Conservation (phyloP, 163 green algal species). For the Smithsoniella earleae region DNA sequence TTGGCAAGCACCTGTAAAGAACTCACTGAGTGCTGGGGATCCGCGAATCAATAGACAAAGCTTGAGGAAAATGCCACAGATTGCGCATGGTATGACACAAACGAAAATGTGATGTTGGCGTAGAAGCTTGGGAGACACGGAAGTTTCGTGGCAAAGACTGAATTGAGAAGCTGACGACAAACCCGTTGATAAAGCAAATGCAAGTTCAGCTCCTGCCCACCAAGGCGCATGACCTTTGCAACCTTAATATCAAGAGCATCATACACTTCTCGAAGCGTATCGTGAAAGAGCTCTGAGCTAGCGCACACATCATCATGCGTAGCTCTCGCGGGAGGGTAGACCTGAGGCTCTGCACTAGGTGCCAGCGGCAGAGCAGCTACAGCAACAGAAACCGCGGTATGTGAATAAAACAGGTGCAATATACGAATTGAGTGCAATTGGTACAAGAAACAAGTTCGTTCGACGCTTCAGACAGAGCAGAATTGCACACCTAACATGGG, state of each 20-base stretch:
- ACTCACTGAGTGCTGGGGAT: background rate
- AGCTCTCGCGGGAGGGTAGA: constrained; percentile 5
- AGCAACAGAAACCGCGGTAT: background rate
- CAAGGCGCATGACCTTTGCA: constrained; percentile 26
- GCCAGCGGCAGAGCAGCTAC: background rate
- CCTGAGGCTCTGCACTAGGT: constrained; percentile 7
- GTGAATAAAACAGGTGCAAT: background rate
- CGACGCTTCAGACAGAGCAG: background rate
- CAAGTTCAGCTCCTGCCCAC: constrained; percentile 19
- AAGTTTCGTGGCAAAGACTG: too few relatives aligned
- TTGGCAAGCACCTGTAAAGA: too few relatives aligned
- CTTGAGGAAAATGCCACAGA: background rate
- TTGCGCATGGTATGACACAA: background rate
- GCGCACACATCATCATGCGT: constrained; percentile 6
- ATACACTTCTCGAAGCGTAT: constrained; percentile 15
- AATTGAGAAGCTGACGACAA: background rate
- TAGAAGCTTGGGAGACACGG: too few relatives aligned
- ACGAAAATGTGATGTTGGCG: background rate
- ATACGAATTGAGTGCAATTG: background rate
- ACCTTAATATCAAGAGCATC: constrained; percentile 8
- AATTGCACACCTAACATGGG: constrained; percentile 3
- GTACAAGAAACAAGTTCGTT: background rate
- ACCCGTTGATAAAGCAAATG: constrained; percentile 22
- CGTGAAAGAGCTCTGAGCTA: background rate
- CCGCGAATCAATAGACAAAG: background rate